Evolutionary conservation across 78 protist species (phyloP).

Genomic region (Dictyostelium purpureum): DNA sequence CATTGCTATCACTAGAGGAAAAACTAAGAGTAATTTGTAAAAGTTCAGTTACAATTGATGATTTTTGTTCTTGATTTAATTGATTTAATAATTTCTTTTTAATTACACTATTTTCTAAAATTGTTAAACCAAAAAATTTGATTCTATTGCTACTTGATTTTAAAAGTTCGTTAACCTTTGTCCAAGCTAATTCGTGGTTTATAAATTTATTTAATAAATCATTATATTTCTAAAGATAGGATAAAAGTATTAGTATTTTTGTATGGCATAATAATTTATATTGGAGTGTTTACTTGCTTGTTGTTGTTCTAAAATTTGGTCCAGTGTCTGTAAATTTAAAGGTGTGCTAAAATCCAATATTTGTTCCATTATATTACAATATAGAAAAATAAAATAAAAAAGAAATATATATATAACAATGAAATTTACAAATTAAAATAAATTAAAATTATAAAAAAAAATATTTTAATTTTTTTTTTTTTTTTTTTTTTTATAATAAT

Average conservation of each 20-base stretch:
- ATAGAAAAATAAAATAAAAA: too few relatives aligned
- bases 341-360: neutral
- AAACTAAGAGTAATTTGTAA: neutral
- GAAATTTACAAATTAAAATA: too few relatives aligned
- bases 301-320: neutral
- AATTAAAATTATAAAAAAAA: too few relatives aligned
- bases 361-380: neutral
- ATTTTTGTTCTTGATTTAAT: neutral
- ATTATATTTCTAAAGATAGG: neutral
- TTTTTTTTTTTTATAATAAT: too few relatives aligned
- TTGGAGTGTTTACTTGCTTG: neutral
- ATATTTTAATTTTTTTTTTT: too few relatives aligned
- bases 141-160: neutral
- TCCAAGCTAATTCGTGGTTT: constrained; percentile 22
- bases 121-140: constrained; percentile 29
- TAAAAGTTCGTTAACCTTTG: neutral
- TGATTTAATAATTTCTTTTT: neutral
- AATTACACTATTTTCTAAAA: constrained; percentile 44
- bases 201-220: constrained; percentile 25
- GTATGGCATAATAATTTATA: neutral
- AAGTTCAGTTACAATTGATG: neutral
- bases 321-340: neutral
- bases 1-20: neutral
- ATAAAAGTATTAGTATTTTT: neutral
- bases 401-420: too few relatives aligned